phyloP scores from a whole-genome alignment of 78 protist genomes.

The Andalucia godoyi region DNA sequence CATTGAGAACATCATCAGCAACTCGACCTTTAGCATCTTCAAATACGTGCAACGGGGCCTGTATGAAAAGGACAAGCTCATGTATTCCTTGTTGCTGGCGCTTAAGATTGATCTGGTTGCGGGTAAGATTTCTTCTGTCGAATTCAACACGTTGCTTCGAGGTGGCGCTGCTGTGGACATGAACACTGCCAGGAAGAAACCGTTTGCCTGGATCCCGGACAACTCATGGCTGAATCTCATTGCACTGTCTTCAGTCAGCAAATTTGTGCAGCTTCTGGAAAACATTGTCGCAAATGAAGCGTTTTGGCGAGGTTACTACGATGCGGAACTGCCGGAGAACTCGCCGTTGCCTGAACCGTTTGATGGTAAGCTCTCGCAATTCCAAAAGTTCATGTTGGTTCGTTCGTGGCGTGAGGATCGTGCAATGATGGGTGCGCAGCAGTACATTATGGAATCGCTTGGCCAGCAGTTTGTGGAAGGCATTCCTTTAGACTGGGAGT shows the following conservation, averaged over 20 bases:
- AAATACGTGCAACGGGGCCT: conserved; percentile 38
- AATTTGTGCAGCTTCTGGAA: conserved; percentile 18
- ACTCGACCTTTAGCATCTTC: conserved; percentile 23
- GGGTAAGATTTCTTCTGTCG: conserved; percentile 1
- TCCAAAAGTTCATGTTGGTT: conserved; percentile 34
- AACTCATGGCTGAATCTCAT: conserved; percentile 36
- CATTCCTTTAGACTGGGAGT: conserved; percentile 4
- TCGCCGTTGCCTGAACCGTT: conserved; percentile 27
- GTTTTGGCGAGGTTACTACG: too few relatives aligned
- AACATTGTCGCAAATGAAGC: too few relatives aligned
- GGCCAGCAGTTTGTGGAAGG: conserved; percentile 10
- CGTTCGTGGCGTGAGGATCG: conserved; percentile 57
- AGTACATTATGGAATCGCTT: conserved; percentile 8
- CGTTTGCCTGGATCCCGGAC: conserved; percentile 44
- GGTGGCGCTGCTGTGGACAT: conserved; percentile 58
- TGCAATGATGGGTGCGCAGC: conserved; percentile 10
- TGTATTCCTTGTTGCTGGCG: conserved; percentile 38
- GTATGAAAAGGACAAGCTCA: conserved; percentile 42
- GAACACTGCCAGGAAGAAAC: conserved; percentile 18
- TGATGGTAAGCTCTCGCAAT: conserved; percentile 12
- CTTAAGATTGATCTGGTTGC: conserved; percentile 36
- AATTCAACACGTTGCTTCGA: conserved; percentile 26
- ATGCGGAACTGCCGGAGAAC: conserved; percentile 64
- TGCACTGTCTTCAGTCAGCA: conserved; percentile 8
- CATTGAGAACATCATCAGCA: conserved; percentile 44